phyloP scores from a whole-genome alignment of 2,329 filamentous ascomycete species.

The Aspergillus sp. region DNA sequence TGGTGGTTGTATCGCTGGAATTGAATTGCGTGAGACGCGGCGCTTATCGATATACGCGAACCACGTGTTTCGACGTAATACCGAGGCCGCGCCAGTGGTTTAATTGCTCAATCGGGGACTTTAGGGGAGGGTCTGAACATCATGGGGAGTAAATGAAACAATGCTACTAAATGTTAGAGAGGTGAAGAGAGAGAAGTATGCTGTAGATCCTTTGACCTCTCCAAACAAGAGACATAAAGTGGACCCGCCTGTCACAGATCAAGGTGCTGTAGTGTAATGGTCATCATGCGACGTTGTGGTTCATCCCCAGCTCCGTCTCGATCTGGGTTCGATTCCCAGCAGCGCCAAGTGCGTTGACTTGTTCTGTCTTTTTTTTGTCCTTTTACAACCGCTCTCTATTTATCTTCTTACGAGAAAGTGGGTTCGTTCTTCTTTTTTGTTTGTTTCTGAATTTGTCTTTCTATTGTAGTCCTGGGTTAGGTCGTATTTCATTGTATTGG shows the following conservation, averaged over 20 bases:
- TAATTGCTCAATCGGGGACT: not conserved
- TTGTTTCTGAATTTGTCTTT: not conserved
- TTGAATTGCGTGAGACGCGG: not conserved
- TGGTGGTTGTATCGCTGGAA: not conserved
- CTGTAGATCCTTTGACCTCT: no score
- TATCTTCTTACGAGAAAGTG: no score
- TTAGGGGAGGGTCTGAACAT: not conserved
- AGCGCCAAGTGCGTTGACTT: conserved; percentile 18
- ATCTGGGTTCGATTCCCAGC: conserved; percentile 26
- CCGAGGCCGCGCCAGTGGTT: not conserved
- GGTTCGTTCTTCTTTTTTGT: not conserved
- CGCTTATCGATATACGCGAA: conserved; percentile 10
- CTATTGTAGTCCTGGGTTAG: no score
- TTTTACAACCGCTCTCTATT: no score
- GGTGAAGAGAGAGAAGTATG: not conserved
- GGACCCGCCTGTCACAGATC: conserved; percentile 6
- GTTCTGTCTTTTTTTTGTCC: conserved; percentile 9
- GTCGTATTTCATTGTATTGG: not conserved
- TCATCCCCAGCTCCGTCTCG: conserved; percentile 16
- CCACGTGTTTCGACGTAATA: not conserved
- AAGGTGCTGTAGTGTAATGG: conserved; percentile 27
- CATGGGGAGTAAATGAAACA: no score
- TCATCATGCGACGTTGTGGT: conserved; percentile 23
- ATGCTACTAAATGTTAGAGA: no score
- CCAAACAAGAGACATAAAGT: not conserved